phyloP scores from a whole-genome alignment of 306 rosid genomes.

The barrel medic (Medicago truncatula) region MtrunA17r5.0-ANR NC_053042.1:12628001-12628500 shows the following conservation, averaged over 20 bases:
- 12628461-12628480: neutral
- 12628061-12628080: constrained; percentile 5
- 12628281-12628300: constrained; percentile 16
- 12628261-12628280: neutral
- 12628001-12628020: no score
- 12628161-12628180: constrained; percentile 21
- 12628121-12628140: constrained; percentile 4
- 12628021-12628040: neutral
- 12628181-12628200: constrained; percentile 11
- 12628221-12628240: constrained; percentile 6
- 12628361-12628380: constrained; percentile 18
- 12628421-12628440: constrained; percentile 1
- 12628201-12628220: constrained; percentile 10
- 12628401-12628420: neutral
- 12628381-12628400: constrained; percentile 12
- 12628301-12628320: constrained; percentile 11
- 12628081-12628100: neutral
- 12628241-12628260: constrained; percentile 18
- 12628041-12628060: constrained; percentile 12
- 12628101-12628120: neutral
- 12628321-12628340: neutral
- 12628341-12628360: neutral
- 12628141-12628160: constrained; percentile 28
- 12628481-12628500: constrained; percentile 41
- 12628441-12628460: neutral